phyloP scores from a whole-genome alignment of 805 yeast genomes.

The Blastobotrys attinorum region DNA sequence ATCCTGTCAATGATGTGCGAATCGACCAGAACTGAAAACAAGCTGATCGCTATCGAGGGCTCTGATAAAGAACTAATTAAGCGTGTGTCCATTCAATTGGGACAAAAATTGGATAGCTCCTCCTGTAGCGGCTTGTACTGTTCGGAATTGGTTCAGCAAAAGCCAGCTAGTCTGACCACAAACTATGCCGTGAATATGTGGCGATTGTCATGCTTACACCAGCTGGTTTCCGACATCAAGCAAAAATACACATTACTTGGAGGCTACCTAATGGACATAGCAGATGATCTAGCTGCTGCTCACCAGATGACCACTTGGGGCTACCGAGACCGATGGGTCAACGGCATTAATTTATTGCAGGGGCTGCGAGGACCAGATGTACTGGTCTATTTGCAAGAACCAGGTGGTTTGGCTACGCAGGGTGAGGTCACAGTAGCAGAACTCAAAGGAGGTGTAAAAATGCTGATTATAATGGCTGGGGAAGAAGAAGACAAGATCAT shows the following conservation, averaged over 20 bases:
- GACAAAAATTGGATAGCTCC: slow-evolving; percentile 6
- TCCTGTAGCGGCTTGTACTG: slow-evolving; percentile 6
- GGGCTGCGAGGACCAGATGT: slow-evolving; percentile 22
- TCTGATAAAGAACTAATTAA: slow-evolving; percentile 11
- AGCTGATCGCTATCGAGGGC: slow-evolving; percentile 18
- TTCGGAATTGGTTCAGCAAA: slow-evolving; percentile 4
- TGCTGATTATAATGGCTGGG: slow-evolving; percentile 18
- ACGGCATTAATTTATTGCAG: slow-evolving; percentile 15
- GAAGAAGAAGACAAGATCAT: slow-evolving; percentile 15
- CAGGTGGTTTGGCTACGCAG: slow-evolving; percentile 11
- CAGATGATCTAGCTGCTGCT: slow-evolving; percentile 18
- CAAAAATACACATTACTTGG: slow-evolving; percentile 13
- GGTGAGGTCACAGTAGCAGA: slow-evolving; percentile 18
- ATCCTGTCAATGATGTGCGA: slow-evolving; percentile 18
- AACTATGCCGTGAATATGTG: slow-evolving; percentile 19
- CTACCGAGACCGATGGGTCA: slow-evolving; percentile 20
- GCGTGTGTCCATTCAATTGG: slow-evolving; percentile 6
- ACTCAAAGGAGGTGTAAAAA: slow-evolving; percentile 14
- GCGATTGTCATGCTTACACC: slow-evolving; percentile 20
- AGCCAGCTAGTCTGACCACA: slow-evolving; percentile 13
- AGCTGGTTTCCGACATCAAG: slow-evolving; percentile 15
- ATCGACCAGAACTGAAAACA: not conserved
- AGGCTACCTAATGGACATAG: slow-evolving; percentile 19
- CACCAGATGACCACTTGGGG: slow-evolving; percentile 1
- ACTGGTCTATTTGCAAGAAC: slow-evolving; percentile 17